A percentile compares a stretch with the other conserved stretches of the same genome.
Evolutionary conservation across 2,329 filamentous ascomycete species (phyloP).

Genomic region (Aspergillus persii): DNA sequence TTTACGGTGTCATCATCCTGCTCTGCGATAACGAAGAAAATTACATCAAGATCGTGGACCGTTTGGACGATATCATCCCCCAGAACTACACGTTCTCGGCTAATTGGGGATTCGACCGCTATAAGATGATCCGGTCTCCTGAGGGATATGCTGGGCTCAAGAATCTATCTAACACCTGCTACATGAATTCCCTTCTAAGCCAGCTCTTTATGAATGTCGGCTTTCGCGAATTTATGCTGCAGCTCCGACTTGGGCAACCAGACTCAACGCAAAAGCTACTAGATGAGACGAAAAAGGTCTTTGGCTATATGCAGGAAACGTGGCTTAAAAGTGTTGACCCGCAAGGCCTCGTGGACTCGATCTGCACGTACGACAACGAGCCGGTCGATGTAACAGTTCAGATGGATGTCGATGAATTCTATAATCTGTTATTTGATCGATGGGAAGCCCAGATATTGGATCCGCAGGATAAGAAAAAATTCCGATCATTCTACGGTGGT

Average conservation of each 20-base stretch:
- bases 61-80: conserved; percentile 52
- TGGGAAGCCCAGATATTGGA: conserved; percentile 79
- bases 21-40: conserved; percentile 54
- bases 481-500: conserved; percentile 85
- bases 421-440: conserved; percentile 86
- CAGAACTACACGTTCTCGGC: conserved; percentile 63
- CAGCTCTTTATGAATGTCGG: conserved; percentile 94
- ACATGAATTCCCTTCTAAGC: conserved; percentile 89
- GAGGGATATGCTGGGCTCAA: conserved; percentile 85
- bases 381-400: conserved; percentile 84
- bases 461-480: conserved; percentile 64
- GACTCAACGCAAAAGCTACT: conserved; percentile 65
- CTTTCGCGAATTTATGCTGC: conserved; percentile 82
- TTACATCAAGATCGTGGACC: conserved; percentile 52
- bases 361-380: conserved; percentile 78
- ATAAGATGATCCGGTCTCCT: conserved; percentile 66
- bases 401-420: conserved; percentile 99
- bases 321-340: conserved; percentile 73
- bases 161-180: conserved; percentile 95
- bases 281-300: conserved; percentile 73
- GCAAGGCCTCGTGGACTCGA: conserved; percentile 66
- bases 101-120: conserved; percentile 61
- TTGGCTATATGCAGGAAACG: conserved; percentile 81
- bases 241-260: conserved; percentile 56
- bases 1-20: conserved; percentile 60